Evolutionary conservation across 768 basidiomycete species (phyloP), one percentile per base, ranked within the genome.

Genomic region (Obba rivulosa): DNA sequence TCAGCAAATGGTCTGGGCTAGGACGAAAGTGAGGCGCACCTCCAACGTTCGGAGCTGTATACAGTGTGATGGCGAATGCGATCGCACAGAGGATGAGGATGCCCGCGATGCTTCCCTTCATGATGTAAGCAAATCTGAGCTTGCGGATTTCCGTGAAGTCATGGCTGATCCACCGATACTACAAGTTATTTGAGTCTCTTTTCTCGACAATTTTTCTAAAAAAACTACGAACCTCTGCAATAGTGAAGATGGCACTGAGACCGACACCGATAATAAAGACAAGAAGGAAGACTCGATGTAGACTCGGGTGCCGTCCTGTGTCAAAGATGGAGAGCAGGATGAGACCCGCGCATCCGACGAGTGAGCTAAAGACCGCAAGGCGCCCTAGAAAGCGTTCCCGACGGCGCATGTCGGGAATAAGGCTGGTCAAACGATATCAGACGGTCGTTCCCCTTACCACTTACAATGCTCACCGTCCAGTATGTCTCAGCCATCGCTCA

Each of bases 211-310:
- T 23, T 8, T 10, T 17, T 8, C 9, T 20, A 20, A 8, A 34
- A n/a, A 2, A 28, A 7, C 28, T 9, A 57, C 65, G 10, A 57
- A 80, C 83, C 74, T 91, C 87, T 8, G 77, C 47, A 20, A 87
- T 68, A 7, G 85, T 85, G 67, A 89, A 90, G 31, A 90, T 78
- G 18, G 85, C 83, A 49, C 81, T 83, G 28, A 89, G 58, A 2
- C 73, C 77, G 3, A 88, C 83, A 10, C 87, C 87, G 34, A 84
- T 40, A 43, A 89, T 81, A 65, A 89, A 91, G 8, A 89, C 66
- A 21, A 87, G 71, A 14, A 91, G 73, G 56, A 87, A 88, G 10
- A 66, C 52, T 16, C 79, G 62, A 59, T 91, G 87, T 5, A 72
- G 58, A 22, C 62, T 69, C 2, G 69, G 50, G 62, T 77, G 71